Evolutionary conservation across 176 grass and related monocot genomes (phyloP), one percentile per base, ranked within the genome.

Genomic region (Alopecurus myosuroides): DNA sequence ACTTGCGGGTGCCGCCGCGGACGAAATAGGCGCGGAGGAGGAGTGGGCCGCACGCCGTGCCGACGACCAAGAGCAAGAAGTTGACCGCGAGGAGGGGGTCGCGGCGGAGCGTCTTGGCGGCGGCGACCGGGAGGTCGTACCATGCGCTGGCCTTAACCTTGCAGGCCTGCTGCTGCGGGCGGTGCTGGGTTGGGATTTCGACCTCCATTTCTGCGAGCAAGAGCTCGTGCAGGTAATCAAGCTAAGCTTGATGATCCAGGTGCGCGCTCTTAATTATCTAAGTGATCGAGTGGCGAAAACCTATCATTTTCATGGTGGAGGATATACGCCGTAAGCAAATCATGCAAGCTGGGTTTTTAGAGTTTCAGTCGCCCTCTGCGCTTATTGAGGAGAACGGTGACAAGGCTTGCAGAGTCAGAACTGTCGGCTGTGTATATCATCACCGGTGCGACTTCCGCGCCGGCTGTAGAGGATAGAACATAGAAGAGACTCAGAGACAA

Each of bases 1-100:
- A 97, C 81, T 90, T 85, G 68, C 86, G 90, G 58, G 49, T 6
- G 52, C 94, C 92, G 81, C 94, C 94, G 74, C 86, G 55, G 61
- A 92, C 73, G 86, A 90, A 97, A 84, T 97, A 94, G 48, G 91
- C 80, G 63, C 88, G 90, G 73, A 97, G 86, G 77, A 91, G 68
- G 22, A 97, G 88, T 18, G 95, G 92, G 26, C 80, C 80, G 51
- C 90, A 78, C 25, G 79, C 56, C 10, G 81, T 55, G 77, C 92
- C 95, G 75, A 97, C 4, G 13, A 80, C 86, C 84, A 97, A 66
- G 19, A 92, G 79, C 58, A 70, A 7, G 84, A 92, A 94, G 88
- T 89, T 94, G 52, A 86, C 60, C 35, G 82, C 62, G 22, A 91
- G 77, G 57, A 94, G 45, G 17, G 79, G 77, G 49, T 74, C 84